Conservation (phyloP, 75 land plant species). For the Selaginella moellendorffii region DNA sequence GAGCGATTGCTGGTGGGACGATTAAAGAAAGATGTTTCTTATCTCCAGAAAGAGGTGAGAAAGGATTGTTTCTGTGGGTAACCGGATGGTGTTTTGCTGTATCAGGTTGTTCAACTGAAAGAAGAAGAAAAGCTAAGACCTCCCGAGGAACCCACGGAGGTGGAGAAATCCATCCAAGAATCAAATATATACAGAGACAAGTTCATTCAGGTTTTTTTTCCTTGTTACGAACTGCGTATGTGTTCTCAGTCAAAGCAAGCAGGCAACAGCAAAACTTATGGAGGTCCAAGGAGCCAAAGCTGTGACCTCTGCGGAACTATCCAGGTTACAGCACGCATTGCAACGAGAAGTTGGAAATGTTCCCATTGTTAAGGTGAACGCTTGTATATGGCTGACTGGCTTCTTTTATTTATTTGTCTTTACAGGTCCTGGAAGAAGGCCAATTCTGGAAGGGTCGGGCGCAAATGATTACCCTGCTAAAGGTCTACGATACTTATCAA, state of each 20-base stretch:
- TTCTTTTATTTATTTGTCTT: background rate
- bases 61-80: too few species aligned
- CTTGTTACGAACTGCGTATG: background rate
- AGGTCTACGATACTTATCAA: slow-evolving; percentile 2
- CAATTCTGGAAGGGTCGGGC: slow-evolving; percentile 9
- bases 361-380: slow-evolving; percentile 5
- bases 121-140: background rate
- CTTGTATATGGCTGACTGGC: background rate
- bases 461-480: slow-evolving; percentile 2
- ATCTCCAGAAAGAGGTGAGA: background rate
- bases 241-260: background rate
- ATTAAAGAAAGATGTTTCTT: background rate
- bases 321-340: slow-evolving; percentile 8
- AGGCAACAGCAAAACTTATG: slow-evolving; percentile 7
- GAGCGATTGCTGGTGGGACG: background rate
- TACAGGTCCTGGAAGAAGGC: slow-evolving; percentile 10
- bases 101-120: too few species aligned
- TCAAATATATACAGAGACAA: slow-evolving; percentile 2
- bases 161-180: slow-evolving; percentile 7
- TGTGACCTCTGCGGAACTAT: background rate
- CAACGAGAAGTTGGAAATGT: slow-evolving; percentile 12
- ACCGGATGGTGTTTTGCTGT: too few species aligned
- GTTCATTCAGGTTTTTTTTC: background rate
- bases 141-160: background rate
- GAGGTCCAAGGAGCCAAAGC: slow-evolving; percentile 8